Percentiles rank a stretch among this genome's conserved stretches.
phyloP scores from a whole-genome alignment of 768 basidiomycete genomes.

The Ramaria rubella region DNA sequence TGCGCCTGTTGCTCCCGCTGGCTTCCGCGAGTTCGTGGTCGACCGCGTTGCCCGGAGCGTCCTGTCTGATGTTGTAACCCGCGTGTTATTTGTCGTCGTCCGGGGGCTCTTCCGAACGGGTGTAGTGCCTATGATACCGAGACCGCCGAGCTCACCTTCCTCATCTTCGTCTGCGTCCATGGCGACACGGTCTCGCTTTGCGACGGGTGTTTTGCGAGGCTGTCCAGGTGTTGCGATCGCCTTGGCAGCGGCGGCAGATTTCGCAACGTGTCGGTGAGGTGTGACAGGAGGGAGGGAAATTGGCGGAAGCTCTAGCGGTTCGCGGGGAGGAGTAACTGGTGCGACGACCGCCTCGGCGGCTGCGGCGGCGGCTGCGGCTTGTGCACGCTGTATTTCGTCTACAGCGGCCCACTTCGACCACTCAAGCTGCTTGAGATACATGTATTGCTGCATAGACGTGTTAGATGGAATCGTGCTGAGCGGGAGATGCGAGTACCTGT shows the following conservation, averaged over 20 bases:
- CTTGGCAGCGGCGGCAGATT: constrained; percentile 62
- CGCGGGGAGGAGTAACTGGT: constrained; percentile 76
- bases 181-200: constrained; percentile 50
- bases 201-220: constrained; percentile 80
- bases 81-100: constrained; percentile 31
- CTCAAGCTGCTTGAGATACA: constrained; percentile 90
- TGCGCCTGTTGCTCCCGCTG: constrained; percentile 13
- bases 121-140: constrained; percentile 46
- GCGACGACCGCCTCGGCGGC: constrained; percentile 44
- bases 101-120: constrained; percentile 6
- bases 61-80: constrained; percentile 63
- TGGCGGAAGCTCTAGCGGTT: constrained; percentile 47
- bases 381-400: constrained; percentile 62
- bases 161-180: constrained; percentile 65
- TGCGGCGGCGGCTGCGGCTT: constrained; percentile 30
- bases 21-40: constrained; percentile 39
- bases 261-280: constrained; percentile 67
- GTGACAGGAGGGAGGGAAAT: constrained; percentile 64
- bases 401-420: constrained; percentile 91
- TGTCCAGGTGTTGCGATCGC: constrained; percentile 75
- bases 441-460: constrained; percentile 53
- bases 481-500: constrained; percentile 38
- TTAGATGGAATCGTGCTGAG: neutral
- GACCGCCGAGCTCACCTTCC: constrained; percentile 33
- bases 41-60: constrained; percentile 72